Evolutionary conservation across 306 rosid genomes (phyloP).

Genomic region (Benincasa hispida): DNA sequence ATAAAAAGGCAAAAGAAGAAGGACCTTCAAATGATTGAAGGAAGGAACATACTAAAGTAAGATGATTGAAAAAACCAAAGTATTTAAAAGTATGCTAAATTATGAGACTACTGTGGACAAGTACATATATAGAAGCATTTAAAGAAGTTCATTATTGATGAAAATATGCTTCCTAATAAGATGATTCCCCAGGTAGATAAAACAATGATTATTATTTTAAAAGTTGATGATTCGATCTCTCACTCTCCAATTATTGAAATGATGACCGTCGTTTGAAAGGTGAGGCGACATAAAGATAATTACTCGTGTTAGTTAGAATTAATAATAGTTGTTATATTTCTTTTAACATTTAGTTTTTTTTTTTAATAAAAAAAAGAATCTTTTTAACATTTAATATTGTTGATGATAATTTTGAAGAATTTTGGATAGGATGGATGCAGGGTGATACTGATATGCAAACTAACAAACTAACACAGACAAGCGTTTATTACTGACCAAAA

Average conservation of each 20-base stretch:
- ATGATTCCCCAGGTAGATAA: background rate
- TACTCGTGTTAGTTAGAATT: background rate
- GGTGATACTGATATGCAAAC: background rate
- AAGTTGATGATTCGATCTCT: too few relatives aligned
- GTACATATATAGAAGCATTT: background rate
- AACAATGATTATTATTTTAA: too few relatives aligned
- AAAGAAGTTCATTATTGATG: background rate
- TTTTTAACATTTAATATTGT: background rate
- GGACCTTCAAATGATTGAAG: background rate
- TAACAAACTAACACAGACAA: background rate
- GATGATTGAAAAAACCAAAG: background rate
- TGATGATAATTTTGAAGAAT: background rate
- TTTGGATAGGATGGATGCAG: background rate
- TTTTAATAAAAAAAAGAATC: too few relatives aligned
- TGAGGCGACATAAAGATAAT: background rate
- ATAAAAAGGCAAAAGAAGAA: background rate
- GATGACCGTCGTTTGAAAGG: background rate
- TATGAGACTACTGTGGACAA: background rate
- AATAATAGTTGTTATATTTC: background rate
- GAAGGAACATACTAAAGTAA: background rate
- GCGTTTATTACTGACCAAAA: background rate
- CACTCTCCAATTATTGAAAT: too few relatives aligned
- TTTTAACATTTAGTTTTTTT: too few relatives aligned
- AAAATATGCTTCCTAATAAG: background rate
- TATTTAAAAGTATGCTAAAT: background rate